phyloP scores from a whole-genome alignment of 306 rosid genomes.

The Benincasa hispida region DNA sequence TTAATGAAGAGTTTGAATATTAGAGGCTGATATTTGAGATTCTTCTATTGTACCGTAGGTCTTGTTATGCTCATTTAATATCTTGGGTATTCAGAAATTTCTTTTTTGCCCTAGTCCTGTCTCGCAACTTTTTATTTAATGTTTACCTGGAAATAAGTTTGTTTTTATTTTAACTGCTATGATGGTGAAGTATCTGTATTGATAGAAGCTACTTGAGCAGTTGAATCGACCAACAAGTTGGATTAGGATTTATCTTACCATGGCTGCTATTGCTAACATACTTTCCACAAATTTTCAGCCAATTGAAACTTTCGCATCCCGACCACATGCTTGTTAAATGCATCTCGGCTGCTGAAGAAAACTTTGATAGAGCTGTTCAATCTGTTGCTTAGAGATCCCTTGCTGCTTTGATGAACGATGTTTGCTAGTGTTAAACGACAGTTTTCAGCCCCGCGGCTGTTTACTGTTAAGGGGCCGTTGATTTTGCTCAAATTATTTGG shows the following conservation, averaged over 20 bases:
- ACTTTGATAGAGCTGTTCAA: conserved; percentile 82
- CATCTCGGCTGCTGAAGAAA: conserved; percentile 59
- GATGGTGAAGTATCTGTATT: background rate
- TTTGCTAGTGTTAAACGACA: background rate
- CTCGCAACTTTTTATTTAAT: background rate
- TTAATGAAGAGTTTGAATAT: background rate
- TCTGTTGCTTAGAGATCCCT: conserved; percentile 41
- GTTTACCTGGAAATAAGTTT: background rate
- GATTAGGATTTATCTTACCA: background rate
- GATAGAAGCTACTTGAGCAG: background rate
- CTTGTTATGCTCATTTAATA: background rate
- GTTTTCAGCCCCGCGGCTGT: background rate
- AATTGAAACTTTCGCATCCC: conserved; percentile 80
- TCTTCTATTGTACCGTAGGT: background rate
- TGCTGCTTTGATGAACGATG: conserved; percentile 2
- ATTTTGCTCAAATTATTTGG: background rate
- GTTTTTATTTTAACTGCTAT: background rate
- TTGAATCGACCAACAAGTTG: background rate
- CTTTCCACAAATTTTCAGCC: conserved; percentile 47
- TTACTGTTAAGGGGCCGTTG: background rate
- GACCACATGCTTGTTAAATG: conserved; percentile 80
- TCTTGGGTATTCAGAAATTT: background rate
- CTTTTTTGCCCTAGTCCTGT: background rate
- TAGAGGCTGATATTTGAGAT: background rate
- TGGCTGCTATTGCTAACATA: background rate